Evolutionary conservation across 2,329 filamentous ascomycete species (phyloP).

Genomic region (Elsinoe batatas): DNA sequence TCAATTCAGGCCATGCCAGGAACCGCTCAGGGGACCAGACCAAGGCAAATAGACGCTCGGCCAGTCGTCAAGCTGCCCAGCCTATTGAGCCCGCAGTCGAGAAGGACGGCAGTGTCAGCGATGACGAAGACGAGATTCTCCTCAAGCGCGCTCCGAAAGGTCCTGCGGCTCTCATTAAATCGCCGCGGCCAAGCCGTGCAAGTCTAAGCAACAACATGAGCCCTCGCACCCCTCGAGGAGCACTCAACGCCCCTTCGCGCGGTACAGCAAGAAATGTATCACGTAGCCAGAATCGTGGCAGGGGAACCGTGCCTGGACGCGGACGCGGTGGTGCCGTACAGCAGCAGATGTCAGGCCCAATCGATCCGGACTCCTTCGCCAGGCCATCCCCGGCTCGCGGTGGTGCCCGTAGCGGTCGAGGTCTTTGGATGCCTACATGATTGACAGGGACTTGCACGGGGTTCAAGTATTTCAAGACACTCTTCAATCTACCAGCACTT

Average conservation of each 20-base stretch:
- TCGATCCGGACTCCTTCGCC: conserved; percentile 30
- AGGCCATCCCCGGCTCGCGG: conserved; percentile 24
- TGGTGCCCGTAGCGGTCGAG: conserved; percentile 23
- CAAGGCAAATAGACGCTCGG: background rate
- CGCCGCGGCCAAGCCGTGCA: background rate
- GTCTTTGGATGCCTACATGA: conserved; percentile 29
- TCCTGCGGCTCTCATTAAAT: conserved; percentile 24
- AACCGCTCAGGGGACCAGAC: background rate
- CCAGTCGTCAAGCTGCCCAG: background rate
- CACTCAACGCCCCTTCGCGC: background rate
- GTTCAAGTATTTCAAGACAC: background rate
- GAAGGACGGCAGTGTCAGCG: conserved; percentile 13
- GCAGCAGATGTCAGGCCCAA: conserved; percentile 20
- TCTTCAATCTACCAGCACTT: background rate
- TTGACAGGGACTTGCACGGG: background rate
- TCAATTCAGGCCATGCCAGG: background rate
- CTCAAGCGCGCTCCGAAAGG: conserved; percentile 24
- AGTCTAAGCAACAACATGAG: background rate
- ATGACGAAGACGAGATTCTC: conserved; percentile 18
- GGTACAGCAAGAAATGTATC: background rate
- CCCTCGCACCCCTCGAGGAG: background rate
- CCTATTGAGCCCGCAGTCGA: background rate
- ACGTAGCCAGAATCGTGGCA: conserved; percentile 16
- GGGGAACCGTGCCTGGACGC: conserved; percentile 18
- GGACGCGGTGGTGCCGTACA: conserved; percentile 18